Conservation (phyloP, 2,329 filamentous ascomycete species). For the Penicillium sp. region DNA sequence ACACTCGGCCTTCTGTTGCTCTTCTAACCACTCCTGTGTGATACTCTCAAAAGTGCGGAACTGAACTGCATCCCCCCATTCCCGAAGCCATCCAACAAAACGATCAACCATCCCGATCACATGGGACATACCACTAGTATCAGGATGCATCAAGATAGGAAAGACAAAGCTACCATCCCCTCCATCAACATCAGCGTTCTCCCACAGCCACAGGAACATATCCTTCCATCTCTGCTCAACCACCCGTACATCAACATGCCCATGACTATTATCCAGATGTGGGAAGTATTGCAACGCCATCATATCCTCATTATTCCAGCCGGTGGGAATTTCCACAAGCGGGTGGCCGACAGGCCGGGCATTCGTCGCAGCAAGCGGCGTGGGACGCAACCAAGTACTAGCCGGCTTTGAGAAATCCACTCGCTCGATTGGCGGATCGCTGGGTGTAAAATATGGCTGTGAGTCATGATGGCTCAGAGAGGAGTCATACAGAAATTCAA, state of each 20-base stretch:
- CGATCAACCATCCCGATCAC: not conserved
- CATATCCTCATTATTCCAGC: not conserved
- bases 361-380: not conserved
- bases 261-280: slow-evolving; percentile 25
- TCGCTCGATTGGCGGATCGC: not conserved
- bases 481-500: not conserved
- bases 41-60: not conserved
- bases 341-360: not conserved
- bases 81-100: not conserved
- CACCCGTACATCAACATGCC: slow-evolving; percentile 54
- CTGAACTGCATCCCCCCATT: not conserved
- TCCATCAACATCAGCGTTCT: slow-evolving; percentile 25
- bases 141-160: not conserved
- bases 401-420: not conserved
- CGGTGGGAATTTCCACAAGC: not conserved
- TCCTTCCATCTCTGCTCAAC: slow-evolving; percentile 59
- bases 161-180: not conserved
- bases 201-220: slow-evolving; percentile 52
- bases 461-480: not conserved
- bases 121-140: not conserved
- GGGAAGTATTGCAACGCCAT: not conserved
- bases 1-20: not conserved
- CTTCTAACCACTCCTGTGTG: not conserved
- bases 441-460: not conserved
- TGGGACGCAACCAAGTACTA: not conserved